Conservation (phyloP, 805 yeast genomes). For the Pichia ethanolica region DNA sequence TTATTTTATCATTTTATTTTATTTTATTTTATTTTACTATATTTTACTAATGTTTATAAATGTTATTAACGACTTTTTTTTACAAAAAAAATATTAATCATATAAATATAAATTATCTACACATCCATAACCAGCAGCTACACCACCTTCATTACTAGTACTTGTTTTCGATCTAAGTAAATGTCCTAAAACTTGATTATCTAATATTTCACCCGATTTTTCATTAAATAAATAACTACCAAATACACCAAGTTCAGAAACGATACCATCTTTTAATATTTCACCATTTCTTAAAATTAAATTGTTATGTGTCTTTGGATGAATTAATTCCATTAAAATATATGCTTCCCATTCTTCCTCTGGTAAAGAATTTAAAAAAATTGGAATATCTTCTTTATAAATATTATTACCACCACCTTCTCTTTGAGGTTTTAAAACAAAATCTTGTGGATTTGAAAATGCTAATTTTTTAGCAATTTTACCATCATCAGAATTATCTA, state of each 20-base stretch:
- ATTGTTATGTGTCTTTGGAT: slow-evolving; percentile 65
- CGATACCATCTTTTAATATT: slow-evolving; percentile 60
- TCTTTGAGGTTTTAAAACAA: slow-evolving; percentile 92
- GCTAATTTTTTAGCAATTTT: slow-evolving; percentile 57
- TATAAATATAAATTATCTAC: slow-evolving; percentile 73
- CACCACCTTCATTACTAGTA: slow-evolving; percentile 93
- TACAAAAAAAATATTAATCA: too few species aligned
- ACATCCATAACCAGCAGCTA: slow-evolving; percentile 98
- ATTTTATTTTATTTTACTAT: background rate
- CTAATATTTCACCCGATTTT: slow-evolving; percentile 42
- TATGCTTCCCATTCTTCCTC: slow-evolving; percentile 82
- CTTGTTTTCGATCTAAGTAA: slow-evolving; percentile 83
- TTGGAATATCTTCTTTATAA: slow-evolving; percentile 80
- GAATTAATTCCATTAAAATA: slow-evolving; percentile 87
- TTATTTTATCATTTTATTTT: too few species aligned
- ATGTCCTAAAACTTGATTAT: slow-evolving; percentile 75
- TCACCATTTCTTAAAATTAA: slow-evolving; percentile 62
- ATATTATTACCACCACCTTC: slow-evolving; percentile 98
- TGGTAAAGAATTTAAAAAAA: slow-evolving; percentile 50
- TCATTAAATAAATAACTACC: slow-evolving; percentile 78
- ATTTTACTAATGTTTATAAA: background rate
- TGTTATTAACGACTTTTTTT: too few species aligned
- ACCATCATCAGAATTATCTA: slow-evolving; percentile 67
- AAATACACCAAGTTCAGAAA: slow-evolving; percentile 88
- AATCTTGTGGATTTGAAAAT: slow-evolving; percentile 56